Conservation (phyloP, 2,329 filamentous ascomycete genomes). For the Claviceps pazoutovae region DNA sequence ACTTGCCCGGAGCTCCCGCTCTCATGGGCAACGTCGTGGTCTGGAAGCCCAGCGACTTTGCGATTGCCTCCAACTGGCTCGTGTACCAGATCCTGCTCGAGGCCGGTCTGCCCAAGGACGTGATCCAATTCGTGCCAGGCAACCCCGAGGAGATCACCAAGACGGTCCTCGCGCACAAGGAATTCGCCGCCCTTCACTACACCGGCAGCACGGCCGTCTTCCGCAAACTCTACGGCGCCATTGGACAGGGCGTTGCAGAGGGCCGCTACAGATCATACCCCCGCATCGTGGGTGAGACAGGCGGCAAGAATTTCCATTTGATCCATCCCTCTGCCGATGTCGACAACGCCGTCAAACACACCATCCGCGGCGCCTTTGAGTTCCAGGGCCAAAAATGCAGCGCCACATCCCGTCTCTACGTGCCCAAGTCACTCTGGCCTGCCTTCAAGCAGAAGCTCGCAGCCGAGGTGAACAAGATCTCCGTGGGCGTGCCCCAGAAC, state of each 20-base stretch:
- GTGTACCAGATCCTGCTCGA: conserved; percentile 83
- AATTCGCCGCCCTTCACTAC: conserved; percentile 88
- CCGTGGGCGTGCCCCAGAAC: conserved; percentile 53
- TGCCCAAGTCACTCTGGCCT: conserved; percentile 61
- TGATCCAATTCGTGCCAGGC: conserved; percentile 88
- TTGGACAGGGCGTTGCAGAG: conserved; percentile 66
- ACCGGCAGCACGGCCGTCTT: conserved; percentile 89
- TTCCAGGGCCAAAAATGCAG: conserved; percentile 89
- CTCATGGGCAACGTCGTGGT: conserved; percentile 88
- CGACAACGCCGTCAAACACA: conserved; percentile 66
- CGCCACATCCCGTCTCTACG: conserved; percentile 67
- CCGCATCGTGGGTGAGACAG: conserved; percentile 79
- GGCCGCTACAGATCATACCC: conserved; percentile 77
- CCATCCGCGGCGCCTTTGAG: conserved; percentile 76
- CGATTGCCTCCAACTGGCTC: conserved; percentile 83
- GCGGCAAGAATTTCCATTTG: conserved; percentile 88
- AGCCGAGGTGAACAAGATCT: conserved; percentile 54
- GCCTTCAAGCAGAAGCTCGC: conserved; percentile 54
- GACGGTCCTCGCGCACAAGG: conserved; percentile 57
- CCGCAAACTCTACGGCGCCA: conserved; percentile 75
- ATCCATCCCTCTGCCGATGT: conserved; percentile 66
- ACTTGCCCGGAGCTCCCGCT: conserved; percentile 69
- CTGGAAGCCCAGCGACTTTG: conserved; percentile 89
- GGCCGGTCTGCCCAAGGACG: conserved; percentile 75
- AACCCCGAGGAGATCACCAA: conserved; percentile 75